phyloP scores from a whole-genome alignment of 495 filamentous ascomycete species.

The Ascobolus immersus region DNA sequence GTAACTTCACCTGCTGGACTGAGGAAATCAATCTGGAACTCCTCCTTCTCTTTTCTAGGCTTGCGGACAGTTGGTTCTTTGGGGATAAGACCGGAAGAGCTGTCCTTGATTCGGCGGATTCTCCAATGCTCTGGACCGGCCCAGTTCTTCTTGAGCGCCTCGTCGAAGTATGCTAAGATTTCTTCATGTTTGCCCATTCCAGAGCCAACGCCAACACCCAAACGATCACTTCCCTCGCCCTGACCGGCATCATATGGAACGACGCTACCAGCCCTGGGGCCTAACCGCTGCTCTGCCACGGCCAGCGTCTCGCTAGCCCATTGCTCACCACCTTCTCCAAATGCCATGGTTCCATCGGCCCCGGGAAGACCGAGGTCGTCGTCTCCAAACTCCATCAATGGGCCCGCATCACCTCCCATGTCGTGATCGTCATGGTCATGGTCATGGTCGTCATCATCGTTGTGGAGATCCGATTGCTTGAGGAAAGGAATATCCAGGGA shows the following conservation, averaged over 20 bases:
- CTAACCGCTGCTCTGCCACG: constrained; percentile 19
- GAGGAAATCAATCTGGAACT: constrained; percentile 78
- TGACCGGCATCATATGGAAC: constrained; percentile 25
- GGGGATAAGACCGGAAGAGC: too few species aligned
- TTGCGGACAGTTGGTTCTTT: constrained; percentile 16
- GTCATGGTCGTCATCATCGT: constrained; percentile 33
- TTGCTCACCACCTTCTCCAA: constrained; percentile 50
- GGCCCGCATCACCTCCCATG: constrained; percentile 35
- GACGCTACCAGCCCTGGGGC: constrained; percentile 13
- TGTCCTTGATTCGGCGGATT: constrained; percentile 34
- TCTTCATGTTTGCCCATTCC: constrained; percentile 49
- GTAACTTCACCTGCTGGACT: constrained; percentile 40
- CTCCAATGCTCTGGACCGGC: constrained; percentile 97
- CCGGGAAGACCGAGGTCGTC: constrained; percentile 44
- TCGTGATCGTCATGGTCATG: constrained; percentile 38
- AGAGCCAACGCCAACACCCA: constrained; percentile 32
- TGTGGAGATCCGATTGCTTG: constrained; percentile 67
- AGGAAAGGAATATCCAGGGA: constrained; percentile 76
- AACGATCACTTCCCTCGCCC: constrained; percentile 34
- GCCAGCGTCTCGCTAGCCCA: constrained; percentile 35
- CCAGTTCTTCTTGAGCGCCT: constrained; percentile 89
- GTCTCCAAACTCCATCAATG: constrained; percentile 21
- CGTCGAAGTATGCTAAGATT: constrained; percentile 90
- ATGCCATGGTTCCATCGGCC: constrained; percentile 28
- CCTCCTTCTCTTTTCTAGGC: constrained; percentile 86